A percentile compares a stretch with the other conserved stretches of the same genome.
These are phyloP conservation scores for Sphagnum contortum DNA, from an alignment of 225 moss, liverwort and hornwort species.

Conservation along the genomic window DNA sequence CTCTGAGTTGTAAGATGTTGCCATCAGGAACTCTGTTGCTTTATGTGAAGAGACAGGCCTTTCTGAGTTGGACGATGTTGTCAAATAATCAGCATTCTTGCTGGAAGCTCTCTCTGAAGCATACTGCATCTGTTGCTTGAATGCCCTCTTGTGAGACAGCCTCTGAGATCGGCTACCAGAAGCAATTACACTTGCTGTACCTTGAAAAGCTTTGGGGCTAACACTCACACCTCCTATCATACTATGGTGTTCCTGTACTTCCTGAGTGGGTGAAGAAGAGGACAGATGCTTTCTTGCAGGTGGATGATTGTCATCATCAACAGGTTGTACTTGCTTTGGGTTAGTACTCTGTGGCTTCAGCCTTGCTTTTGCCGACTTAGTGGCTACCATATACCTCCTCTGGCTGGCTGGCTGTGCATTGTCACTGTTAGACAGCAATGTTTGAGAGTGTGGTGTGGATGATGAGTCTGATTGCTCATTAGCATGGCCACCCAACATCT, in stretches of 20 bases:
- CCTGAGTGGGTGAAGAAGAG: slow-evolving; percentile 7
- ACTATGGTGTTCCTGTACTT: too few species aligned
- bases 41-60: too few species aligned
- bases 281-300: slow-evolving; percentile 37
- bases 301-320: slow-evolving; percentile 26
- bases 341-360: slow-evolving; percentile 38
- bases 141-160: too few species aligned
- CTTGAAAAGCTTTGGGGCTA: slow-evolving; percentile 30
- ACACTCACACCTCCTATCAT: slow-evolving; percentile 4
- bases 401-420: slow-evolving; percentile 13
- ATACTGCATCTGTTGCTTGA: neutral
- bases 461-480: slow-evolving; percentile 25
- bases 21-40: too few species aligned
- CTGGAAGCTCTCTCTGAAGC: slow-evolving; percentile 7
- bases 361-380: slow-evolving; percentile 84
- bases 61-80: too few species aligned
- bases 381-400: slow-evolving; percentile 81
- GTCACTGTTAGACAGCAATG: slow-evolving; percentile 16
- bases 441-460: slow-evolving; percentile 25
- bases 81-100: too few species aligned
- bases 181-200: slow-evolving; percentile 10
- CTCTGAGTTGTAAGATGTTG: too few species aligned
- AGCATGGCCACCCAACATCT: slow-evolving; percentile 24
- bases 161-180: too few species aligned
- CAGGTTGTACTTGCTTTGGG: slow-evolving; percentile 45